phyloP scores from a whole-genome alignment of 345 rosid species.

The Tarenaya hassleriana region DNA sequence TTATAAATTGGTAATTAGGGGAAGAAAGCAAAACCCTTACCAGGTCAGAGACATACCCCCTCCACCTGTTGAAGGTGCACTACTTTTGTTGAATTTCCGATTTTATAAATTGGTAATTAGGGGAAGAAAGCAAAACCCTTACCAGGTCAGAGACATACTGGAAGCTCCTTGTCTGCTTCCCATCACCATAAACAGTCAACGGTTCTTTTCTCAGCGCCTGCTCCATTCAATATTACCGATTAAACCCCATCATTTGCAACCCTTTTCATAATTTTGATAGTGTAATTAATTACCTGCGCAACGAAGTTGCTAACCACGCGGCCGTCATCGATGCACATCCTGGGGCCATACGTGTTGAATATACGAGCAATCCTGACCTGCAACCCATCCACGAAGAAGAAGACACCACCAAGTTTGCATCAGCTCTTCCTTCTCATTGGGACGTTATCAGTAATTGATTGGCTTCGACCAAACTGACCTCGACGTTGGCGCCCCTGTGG shows the following conservation, averaged over 20 bases:
- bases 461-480: slow-evolving; percentile 36
- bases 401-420: no score
- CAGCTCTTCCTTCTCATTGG: no score
- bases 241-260: neutral
- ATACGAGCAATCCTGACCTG: slow-evolving; percentile 91
- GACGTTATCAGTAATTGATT: neutral
- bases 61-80: slow-evolving; percentile 40
- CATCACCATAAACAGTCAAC: slow-evolving; percentile 95
- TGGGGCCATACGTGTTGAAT: slow-evolving; percentile 92
- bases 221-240: slow-evolving; percentile 18
- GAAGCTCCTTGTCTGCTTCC: slow-evolving; percentile 99
- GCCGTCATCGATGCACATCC: slow-evolving; percentile 99
- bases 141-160: slow-evolving; percentile 98
- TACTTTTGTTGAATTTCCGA: neutral
- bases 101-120: neutral
- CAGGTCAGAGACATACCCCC: slow-evolving; percentile 92
- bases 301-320: slow-evolving; percentile 98
- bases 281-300: slow-evolving; percentile 95
- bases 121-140: slow-evolving; percentile 15
- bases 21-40: slow-evolving; percentile 31
- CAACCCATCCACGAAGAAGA: neutral
- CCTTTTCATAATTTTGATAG: no score
- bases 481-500: slow-evolving; percentile 86
- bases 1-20: neutral
- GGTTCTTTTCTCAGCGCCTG: slow-evolving; percentile 98